phyloP scores from a whole-genome alignment of 805 yeast species.

The Yarrowia yakushimensis region DNA sequence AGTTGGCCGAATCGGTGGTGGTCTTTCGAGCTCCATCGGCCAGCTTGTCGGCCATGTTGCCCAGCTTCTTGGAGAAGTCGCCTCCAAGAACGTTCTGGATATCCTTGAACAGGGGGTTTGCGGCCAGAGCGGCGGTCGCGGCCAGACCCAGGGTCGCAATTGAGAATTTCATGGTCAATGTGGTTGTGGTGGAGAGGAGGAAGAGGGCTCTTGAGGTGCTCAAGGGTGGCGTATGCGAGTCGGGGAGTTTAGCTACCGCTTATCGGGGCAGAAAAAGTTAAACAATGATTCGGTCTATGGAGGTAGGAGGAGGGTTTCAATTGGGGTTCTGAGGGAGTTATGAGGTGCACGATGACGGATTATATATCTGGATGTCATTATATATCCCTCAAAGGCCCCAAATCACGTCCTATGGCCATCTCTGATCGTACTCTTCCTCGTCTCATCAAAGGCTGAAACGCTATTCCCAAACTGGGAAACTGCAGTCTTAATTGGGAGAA shows the following conservation, averaged over 20 bases:
- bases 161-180: constrained; percentile 1
- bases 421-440: background rate
- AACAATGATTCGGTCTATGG: background rate
- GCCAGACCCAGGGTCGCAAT: constrained; percentile 10
- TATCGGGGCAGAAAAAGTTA: constrained; percentile 4
- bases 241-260: background rate
- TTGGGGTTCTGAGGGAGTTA: background rate
- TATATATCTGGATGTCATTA: too few species aligned
- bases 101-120: constrained; percentile 17
- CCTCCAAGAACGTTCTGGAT: constrained; percentile 18
- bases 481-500: constrained; percentile 16
- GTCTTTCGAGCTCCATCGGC: background rate
- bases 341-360: too few species aligned
- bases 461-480: constrained; percentile 14
- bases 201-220: too few species aligned
- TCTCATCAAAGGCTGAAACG: background rate
- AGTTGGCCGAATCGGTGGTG: constrained; percentile 26
- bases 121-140: constrained; percentile 18
- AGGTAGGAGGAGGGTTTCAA: background rate
- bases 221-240: background rate
- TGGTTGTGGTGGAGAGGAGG: background rate
- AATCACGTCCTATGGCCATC: background rate
- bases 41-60: constrained; percentile 11
- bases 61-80: constrained; percentile 16
- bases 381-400: too few species aligned